phyloP scores from a whole-genome alignment of 2,329 filamentous ascomycete genomes.

The Leptographium procerum region DNA sequence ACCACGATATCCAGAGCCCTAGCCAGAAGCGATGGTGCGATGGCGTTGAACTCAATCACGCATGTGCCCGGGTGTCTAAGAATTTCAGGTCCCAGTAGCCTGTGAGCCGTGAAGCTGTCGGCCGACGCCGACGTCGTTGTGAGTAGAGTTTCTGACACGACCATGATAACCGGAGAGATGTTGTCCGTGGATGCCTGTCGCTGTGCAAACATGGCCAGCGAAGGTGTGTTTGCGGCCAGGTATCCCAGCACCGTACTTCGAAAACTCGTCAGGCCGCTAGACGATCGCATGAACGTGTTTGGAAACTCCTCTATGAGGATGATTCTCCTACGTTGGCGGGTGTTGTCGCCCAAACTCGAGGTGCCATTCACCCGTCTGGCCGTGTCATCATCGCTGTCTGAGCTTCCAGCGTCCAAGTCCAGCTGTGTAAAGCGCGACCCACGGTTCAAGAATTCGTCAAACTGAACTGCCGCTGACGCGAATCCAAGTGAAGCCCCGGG shows the following conservation, averaged over 20 bases:
- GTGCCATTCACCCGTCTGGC: not conserved
- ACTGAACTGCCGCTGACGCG: constrained; percentile 64
- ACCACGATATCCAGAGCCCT: constrained; percentile 77
- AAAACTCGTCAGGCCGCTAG: constrained; percentile 56
- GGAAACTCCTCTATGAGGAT: constrained; percentile 77
- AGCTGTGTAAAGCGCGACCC: constrained; percentile 63
- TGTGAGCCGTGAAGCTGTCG: constrained; percentile 87
- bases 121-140: constrained; percentile 75
- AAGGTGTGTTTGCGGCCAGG: constrained; percentile 54
- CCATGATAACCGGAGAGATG: constrained; percentile 67
- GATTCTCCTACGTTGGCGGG: constrained; percentile 30
- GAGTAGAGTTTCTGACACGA: constrained; percentile 83
- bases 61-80: constrained; percentile 67
- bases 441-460: constrained; percentile 82
- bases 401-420: constrained; percentile 16
- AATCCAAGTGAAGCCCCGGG: constrained; percentile 39
- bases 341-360: not conserved
- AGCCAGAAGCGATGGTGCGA: constrained; percentile 73
- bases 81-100: constrained; percentile 77
- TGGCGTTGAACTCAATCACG: constrained; percentile 83
- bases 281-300: constrained; percentile 58
- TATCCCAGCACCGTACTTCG: constrained; percentile 65
- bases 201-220: constrained; percentile 35
- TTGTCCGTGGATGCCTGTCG: constrained; percentile 22
- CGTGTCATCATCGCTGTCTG: constrained; percentile 16